Evolutionary conservation across 371 early-diverging fungal species (phyloP).

Genomic region (Lichtheimia hyalospora): DNA sequence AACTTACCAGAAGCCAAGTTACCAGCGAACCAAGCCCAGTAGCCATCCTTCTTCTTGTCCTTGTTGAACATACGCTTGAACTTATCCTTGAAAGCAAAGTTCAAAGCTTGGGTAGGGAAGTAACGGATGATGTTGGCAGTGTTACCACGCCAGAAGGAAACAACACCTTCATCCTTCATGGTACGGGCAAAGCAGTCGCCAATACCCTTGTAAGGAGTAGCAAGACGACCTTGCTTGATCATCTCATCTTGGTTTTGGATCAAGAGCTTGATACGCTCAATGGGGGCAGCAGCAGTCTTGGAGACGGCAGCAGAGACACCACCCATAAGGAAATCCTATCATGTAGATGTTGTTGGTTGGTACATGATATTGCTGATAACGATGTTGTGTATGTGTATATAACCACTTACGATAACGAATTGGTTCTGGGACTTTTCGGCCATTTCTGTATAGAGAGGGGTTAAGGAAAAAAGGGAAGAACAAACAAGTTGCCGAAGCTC

Average conservation of each 20-base stretch:
- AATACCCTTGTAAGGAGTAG: slow-evolving; percentile 77
- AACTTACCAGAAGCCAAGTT: slow-evolving; percentile 67
- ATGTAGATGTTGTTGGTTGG: not conserved
- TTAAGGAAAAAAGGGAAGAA: slow-evolving; percentile 7
- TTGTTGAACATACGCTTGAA: too few species aligned
- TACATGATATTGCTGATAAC: not conserved
- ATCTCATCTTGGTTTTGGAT: slow-evolving; percentile 84
- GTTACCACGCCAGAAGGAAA: slow-evolving; percentile 83
- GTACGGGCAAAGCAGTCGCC: slow-evolving; percentile 79
- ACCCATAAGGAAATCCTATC: slow-evolving; percentile 43
- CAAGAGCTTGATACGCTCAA: slow-evolving; percentile 83
- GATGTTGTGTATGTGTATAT: not conserved
- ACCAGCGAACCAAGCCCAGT: slow-evolving; percentile 73
- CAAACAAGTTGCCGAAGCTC: not conserved
- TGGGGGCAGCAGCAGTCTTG: too few species aligned
- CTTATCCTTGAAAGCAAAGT: too few species aligned
- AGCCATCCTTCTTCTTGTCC: slow-evolving; percentile 62
- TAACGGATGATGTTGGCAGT: slow-evolving; percentile 82
- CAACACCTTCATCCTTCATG: slow-evolving; percentile 68
- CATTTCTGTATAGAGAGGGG: slow-evolving; percentile 10
- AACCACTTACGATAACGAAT: slow-evolving; percentile 48
- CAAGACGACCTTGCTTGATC: slow-evolving; percentile 74
- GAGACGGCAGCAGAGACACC: too few species aligned
- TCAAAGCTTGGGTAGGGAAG: slow-evolving; percentile 87
- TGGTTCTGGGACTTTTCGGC: slow-evolving; percentile 31